Conservation (phyloP, 164 flowering plant species). For the Umbellularia californica region DNA sequence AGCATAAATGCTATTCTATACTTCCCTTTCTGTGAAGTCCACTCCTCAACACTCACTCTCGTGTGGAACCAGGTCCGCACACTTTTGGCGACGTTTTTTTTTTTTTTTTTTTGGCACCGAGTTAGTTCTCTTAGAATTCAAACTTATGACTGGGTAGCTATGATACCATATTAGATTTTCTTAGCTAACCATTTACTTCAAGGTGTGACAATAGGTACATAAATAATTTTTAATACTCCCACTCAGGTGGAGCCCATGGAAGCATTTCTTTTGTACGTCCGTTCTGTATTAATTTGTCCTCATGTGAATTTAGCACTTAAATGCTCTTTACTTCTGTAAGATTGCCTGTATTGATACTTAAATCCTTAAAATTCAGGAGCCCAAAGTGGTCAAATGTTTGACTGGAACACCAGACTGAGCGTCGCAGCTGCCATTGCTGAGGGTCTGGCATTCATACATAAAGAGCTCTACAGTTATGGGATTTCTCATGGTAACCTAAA, state of each 20-base stretch:
- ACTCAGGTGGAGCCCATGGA: background rate
- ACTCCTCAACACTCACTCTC: no score
- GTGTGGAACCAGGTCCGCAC: no score
- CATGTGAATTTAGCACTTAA: background rate
- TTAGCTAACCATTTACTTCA: no score
- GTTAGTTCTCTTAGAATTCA: no score
- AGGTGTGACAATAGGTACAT: no score
- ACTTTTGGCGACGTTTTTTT: no score
- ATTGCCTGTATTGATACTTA: background rate
- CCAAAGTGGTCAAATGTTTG: conserved; percentile 31
- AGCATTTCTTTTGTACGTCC: background rate
- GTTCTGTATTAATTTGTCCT: background rate
- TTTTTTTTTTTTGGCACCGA: no score
- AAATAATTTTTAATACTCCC: no score
- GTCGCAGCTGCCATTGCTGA: conserved; percentile 42
- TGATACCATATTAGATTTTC: no score
- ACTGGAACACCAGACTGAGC: conserved; percentile 56
- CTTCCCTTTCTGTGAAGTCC: no score
- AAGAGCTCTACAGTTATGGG: conserved; percentile 31
- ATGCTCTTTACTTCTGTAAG: background rate
- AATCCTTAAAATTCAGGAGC: conserved; percentile 23
- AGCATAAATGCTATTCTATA: no score
- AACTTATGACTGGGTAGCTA: no score
- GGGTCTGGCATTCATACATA: conserved; percentile 54
- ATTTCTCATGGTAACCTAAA: conserved; percentile 67